Evolutionary conservation across 345 rosid species (phyloP).

Genomic region (Trapa incisa): DNA sequence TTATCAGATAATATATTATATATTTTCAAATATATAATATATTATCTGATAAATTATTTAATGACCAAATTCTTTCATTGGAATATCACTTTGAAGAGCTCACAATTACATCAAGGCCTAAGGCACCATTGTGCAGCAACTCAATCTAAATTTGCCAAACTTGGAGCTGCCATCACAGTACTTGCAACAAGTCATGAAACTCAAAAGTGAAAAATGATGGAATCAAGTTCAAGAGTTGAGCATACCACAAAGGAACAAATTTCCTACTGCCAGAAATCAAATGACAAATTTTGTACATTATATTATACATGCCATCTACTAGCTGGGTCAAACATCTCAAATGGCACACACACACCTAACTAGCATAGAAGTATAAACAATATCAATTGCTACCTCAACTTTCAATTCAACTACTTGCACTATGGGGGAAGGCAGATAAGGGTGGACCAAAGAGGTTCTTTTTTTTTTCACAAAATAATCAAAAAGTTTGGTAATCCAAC

Average conservation of each 20-base stretch:
- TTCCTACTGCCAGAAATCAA: not conserved
- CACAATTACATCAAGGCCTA: no score
- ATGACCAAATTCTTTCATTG: no score
- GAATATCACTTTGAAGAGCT: no score
- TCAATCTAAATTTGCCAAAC: no score
- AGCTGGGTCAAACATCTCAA: not conserved
- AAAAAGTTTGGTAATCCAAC: not conserved
- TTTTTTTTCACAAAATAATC: not conserved
- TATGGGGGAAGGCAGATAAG: not conserved
- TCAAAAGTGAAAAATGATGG: no score
- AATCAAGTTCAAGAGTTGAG: no score
- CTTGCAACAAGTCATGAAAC: no score
- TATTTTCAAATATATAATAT: no score
- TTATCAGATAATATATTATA: no score
- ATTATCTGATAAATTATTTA: no score
- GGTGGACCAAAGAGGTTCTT: not conserved
- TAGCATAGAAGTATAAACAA: not conserved
- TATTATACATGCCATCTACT: not conserved
- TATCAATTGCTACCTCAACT: not conserved
- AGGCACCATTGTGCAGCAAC: no score
- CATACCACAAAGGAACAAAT: not conserved
- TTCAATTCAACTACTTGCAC: not conserved
- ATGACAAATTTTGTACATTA: conserved; percentile 1
- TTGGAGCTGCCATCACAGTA: no score
- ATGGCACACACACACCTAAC: not conserved